Evolutionary conservation across 1,284 basidiomycete genomes (phyloP).

Genomic region (Grifola frondosa): DNA sequence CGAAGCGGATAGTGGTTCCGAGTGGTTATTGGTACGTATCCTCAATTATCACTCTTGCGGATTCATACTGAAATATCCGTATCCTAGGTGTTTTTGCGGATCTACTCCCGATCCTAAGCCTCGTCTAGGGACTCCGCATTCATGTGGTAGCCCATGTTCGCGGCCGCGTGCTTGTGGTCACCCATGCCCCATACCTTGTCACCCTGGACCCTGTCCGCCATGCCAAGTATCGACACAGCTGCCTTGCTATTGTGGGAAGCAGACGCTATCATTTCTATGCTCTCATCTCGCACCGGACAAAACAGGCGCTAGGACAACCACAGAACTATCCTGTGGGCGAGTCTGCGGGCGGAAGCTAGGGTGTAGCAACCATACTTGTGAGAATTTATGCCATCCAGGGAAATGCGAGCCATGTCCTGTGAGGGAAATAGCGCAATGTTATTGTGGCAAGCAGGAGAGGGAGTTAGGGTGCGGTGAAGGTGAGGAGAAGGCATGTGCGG

Average conservation of each 20-base stretch:
- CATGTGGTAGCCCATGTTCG: constrained; percentile 78
- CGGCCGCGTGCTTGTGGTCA: constrained; percentile 63
- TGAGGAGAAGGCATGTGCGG: constrained; percentile 30
- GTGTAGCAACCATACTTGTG: constrained; percentile 72
- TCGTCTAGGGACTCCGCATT: constrained; percentile 78
- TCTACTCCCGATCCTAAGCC: constrained; percentile 70
- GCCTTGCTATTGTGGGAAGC: constrained; percentile 69
- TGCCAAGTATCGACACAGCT: constrained; percentile 51
- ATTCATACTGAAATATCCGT: neutral
- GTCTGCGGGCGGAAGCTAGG: constrained; percentile 55
- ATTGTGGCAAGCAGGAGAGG: constrained; percentile 72
- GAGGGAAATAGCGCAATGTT: constrained; percentile 61
- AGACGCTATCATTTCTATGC: constrained; percentile 66
- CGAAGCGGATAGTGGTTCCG: constrained; percentile 64
- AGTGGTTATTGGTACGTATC: constrained; percentile 62
- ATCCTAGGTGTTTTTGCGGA: constrained; percentile 78
- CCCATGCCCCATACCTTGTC: constrained; percentile 70
- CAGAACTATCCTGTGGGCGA: constrained; percentile 64
- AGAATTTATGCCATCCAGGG: constrained; percentile 69
- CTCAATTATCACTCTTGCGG: neutral
- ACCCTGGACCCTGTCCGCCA: constrained; percentile 81
- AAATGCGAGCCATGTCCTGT: constrained; percentile 64
- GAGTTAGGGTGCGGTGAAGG: constrained; percentile 66
- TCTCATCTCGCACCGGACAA: constrained; percentile 39
- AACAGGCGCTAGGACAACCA: constrained; percentile 29